Evolutionary conservation across 331 rosid species (phyloP).

Genomic region (Dryas integrifolia): DNA sequence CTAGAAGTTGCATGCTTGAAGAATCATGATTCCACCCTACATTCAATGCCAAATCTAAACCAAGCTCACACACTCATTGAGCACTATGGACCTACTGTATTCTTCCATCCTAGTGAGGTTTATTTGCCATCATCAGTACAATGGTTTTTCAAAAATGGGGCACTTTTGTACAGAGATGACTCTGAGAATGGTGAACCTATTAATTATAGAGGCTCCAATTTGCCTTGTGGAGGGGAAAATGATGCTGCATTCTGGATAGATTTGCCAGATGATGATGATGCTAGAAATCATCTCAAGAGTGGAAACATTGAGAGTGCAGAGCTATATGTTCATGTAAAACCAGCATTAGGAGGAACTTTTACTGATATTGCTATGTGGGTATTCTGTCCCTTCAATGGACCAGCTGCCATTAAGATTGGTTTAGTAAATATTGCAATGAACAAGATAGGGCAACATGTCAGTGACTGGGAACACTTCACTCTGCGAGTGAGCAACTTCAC

Average conservation of each 20-base stretch:
- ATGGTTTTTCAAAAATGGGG: constrained; percentile 95
- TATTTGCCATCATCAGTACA: constrained; percentile 80
- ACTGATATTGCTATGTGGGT: constrained; percentile 96
- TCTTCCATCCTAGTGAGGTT: constrained; percentile 82
- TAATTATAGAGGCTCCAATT: constrained; percentile 55
- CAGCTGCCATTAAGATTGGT: constrained; percentile 70
- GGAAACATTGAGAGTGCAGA: constrained; percentile 75
- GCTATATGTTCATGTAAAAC: constrained; percentile 91
- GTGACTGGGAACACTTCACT: constrained; percentile 99
- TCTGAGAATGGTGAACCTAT: constrained; percentile 46
- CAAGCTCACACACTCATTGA: constrained; percentile 71
- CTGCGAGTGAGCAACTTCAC: constrained; percentile 83
- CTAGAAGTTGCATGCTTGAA: constrained; percentile 63
- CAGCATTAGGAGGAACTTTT: constrained; percentile 84
- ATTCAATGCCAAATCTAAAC: constrained; percentile 74
- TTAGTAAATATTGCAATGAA: constrained; percentile 58
- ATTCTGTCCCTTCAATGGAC: constrained; percentile 94
- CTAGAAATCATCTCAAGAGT: constrained; percentile 42
- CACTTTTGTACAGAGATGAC: constrained; percentile 49
- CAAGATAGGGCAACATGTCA: constrained; percentile 81
- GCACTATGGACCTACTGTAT: constrained; percentile 89
- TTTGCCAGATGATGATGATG: constrained; percentile 62
- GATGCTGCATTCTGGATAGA: constrained; percentile 85
- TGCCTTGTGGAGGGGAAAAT: constrained; percentile 72
- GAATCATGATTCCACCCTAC: constrained; percentile 44